A percentile compares a stretch with the other conserved stretches of the same genome.
phyloP scores from a whole-genome alignment of 2,329 filamentous ascomycete genomes.

The Monosporascus sp. region DNA sequence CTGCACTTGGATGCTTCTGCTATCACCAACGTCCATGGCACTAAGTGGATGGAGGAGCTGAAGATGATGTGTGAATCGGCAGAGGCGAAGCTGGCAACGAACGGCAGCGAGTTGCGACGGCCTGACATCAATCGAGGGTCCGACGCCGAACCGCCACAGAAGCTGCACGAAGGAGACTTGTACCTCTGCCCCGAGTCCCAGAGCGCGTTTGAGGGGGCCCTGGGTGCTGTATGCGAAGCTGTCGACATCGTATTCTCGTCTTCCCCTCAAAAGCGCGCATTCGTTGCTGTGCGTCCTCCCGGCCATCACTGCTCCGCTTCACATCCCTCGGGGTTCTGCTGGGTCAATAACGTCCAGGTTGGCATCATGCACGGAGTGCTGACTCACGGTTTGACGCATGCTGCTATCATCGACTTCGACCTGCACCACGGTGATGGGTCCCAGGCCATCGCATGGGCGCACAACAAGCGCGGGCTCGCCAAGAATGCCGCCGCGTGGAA shows the following conservation, averaged over 20 bases:
- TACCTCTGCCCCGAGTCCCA: constrained; percentile 86
- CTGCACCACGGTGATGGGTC: constrained; percentile 94
- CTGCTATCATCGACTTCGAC: constrained; percentile 89
- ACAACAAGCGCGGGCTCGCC: constrained; percentile 68
- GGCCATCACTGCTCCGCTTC: constrained; percentile 92
- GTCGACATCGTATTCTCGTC: constrained; percentile 74
- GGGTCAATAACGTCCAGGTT: constrained; percentile 97
- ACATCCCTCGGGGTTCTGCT: constrained; percentile 93
- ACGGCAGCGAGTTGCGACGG: constrained; percentile 72
- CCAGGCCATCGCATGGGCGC: constrained; percentile 86
- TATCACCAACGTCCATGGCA: constrained; percentile 87
- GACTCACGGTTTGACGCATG: constrained; percentile 82
- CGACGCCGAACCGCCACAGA: constrained; percentile 40
- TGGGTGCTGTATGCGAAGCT: constrained; percentile 90
- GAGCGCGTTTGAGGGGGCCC: constrained; percentile 80
- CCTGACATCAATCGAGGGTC: constrained; percentile 54
- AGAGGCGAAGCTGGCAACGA: constrained; percentile 69
- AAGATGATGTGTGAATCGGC: constrained; percentile 78
- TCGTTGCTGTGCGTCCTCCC: constrained; percentile 87
- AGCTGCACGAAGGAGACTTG: constrained; percentile 82
- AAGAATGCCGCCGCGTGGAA: constrained; percentile 74
- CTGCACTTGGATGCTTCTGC: constrained; percentile 67
- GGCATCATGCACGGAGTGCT: constrained; percentile 88
- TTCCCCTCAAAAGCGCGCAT: constrained; percentile 66
- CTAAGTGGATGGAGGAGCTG: constrained; percentile 90